These are phyloP conservation scores for Pyrenochaeta sp. DNA, from an alignment of 2,329 filamentous ascomycete species.

Conservation along the genomic window DNA sequence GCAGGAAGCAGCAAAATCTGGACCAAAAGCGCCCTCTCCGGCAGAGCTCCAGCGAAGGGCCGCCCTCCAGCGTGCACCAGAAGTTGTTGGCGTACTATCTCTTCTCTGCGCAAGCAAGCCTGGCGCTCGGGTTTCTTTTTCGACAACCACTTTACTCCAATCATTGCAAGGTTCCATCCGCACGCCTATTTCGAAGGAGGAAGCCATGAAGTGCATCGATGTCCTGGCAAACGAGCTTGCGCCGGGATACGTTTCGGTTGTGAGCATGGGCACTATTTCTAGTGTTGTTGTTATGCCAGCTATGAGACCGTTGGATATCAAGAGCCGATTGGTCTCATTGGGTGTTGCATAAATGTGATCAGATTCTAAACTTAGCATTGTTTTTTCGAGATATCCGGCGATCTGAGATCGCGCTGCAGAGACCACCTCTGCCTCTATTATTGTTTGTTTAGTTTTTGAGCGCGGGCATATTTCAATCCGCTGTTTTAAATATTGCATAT, in stretches of 20 bases:
- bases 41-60: constrained; percentile 55
- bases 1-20: constrained; percentile 49
- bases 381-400: no score
- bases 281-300: constrained; percentile 53
- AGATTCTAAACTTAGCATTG: no score
- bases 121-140: constrained; percentile 52
- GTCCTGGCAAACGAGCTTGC: constrained; percentile 54
- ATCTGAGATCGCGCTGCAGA: no score
- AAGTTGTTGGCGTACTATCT: constrained; percentile 53
- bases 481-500: no score
- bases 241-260: constrained; percentile 52
- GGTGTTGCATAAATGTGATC: constrained; percentile 24
- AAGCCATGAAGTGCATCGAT: constrained; percentile 52
- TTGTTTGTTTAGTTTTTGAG: no score
- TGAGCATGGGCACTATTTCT: constrained; percentile 49
- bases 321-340: constrained; percentile 38
- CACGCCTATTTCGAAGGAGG: constrained; percentile 55
- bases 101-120: constrained; percentile 49
- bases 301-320: constrained; percentile 44
- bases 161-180: constrained; percentile 55
- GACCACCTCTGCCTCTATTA: no score
- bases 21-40: constrained; percentile 49
- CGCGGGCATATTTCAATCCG: no score
- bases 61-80: constrained; percentile 57
- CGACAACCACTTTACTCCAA: constrained; percentile 52